A percentile compares a stretch with the other conserved stretches of the same genome.
Conservation (phyloP, 768 basidiomycete genomes). For the Myochromella boudieri region DNA sequence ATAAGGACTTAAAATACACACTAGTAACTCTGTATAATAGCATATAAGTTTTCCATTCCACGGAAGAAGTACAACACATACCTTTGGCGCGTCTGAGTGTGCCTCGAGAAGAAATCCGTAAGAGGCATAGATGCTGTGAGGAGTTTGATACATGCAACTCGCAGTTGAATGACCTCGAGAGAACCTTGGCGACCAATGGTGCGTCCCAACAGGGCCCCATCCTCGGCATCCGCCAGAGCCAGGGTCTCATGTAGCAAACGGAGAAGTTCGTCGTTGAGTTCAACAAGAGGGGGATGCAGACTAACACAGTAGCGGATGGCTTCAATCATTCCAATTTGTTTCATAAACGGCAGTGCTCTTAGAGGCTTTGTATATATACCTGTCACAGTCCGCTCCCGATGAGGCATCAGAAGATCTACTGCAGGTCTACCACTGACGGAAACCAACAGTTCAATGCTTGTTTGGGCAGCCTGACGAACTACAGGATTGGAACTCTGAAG, state of each 20-base stretch:
- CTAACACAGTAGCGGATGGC: conserved; percentile 93
- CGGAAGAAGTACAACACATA: conserved; percentile 29
- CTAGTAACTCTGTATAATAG: conserved; percentile 70
- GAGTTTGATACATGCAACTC: conserved; percentile 91
- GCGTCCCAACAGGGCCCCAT: conserved; percentile 75
- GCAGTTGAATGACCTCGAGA: conserved; percentile 82
- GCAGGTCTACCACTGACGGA: conserved; percentile 69
- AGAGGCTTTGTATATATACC: conserved; percentile 96
- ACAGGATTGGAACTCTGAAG: conserved; percentile 83
- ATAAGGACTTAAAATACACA: conserved; percentile 98
- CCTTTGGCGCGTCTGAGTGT: conserved; percentile 84
- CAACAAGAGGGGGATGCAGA: conserved; percentile 85
- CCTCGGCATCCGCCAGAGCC: conserved; percentile 94
- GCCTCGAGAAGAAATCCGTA: conserved; percentile 89
- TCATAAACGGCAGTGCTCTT: conserved; percentile 88
- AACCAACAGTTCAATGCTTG: conserved; percentile 76
- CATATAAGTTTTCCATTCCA: background rate
- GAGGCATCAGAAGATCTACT: conserved; percentile 77
- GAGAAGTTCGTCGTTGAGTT: conserved; percentile 89
- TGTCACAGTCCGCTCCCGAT: conserved; percentile 84
- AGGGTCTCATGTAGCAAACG: conserved; percentile 92
- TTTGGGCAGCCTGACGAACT: conserved; percentile 82
- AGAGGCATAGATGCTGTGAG: conserved; percentile 93
- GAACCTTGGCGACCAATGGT: conserved; percentile 74
- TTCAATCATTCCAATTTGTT: conserved; percentile 98